Evolutionary conservation across 495 filamentous ascomycete genomes (phyloP), one percentile per base, ranked within the genome.

Genomic region (Glutinoglossum americanum): DNA sequence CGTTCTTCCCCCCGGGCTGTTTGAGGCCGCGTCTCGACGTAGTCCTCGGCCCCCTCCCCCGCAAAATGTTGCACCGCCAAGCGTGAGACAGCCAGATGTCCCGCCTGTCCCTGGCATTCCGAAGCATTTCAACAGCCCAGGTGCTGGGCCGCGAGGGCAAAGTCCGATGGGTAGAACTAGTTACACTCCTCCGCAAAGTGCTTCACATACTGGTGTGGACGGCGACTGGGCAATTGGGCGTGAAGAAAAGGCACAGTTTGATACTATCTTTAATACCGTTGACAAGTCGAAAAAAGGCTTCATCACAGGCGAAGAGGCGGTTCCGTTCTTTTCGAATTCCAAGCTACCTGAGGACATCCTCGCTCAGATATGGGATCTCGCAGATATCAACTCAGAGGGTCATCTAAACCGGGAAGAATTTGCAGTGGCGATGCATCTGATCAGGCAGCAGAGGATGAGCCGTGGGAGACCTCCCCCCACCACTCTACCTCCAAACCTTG

Each of bases 301-400:
- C 56, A 92, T 97, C 57, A 92, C 81, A 55, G 92, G 83, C 64
- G 92, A 97, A 58, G 89, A 97, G 67, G 92, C 93, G n/a, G 92
- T 96, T 6, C 73, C 76, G 1, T 98, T 96, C 67, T 89, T 98
- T 66, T 87, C 85, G 66, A 86, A 94, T 66, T 94, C 90, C 1
- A 83, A 84, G 57, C 74, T 98, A 9, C 77, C 88, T 0, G 90
- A 96, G 62, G 93, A 95, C 65, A 80, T 80, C 8, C 76, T 98
- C 19, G 92, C 93, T n/a, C 81, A 87, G 62, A 93, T 98, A 60
- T 98, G 92, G 92, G 93, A 98, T 66, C 75, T 98, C 25, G 84
- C 93, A 6, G 90, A 97, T 73, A 92, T 96, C 66, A 84, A 84
- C 61, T 89, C 86, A 17, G 85, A 89, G 57, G 92, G 92, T 10